Evolutionary conservation across 140 eudicot species (phyloP).

Genomic region (Oenanthe javanica): DNA sequence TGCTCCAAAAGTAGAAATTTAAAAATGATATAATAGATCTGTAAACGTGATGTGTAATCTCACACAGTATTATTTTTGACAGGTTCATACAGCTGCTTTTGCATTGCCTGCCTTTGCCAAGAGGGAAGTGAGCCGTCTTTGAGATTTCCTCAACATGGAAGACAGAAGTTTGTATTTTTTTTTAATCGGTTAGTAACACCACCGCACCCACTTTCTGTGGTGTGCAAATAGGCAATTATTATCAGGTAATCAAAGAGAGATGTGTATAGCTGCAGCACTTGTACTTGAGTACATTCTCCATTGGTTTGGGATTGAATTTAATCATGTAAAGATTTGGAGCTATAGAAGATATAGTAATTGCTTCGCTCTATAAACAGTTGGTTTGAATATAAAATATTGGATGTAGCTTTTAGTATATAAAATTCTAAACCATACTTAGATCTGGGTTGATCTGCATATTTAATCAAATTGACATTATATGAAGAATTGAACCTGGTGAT

Average conservation of each 20-base stretch:
- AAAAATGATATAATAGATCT: no score
- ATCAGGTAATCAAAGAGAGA: background rate
- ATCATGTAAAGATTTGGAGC: background rate
- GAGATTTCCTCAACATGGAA: slow-evolving; percentile 12
- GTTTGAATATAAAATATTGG: background rate
- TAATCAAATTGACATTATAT: background rate
- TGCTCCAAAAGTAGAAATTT: background rate
- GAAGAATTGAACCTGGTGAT: background rate
- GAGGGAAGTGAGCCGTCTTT: slow-evolving; percentile 63
- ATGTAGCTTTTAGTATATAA: background rate
- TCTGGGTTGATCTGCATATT: background rate
- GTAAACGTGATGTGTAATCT: background rate
- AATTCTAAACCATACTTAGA: no score
- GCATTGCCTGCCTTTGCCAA: slow-evolving; percentile 72
- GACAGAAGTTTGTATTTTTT: background rate
- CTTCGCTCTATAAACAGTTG: background rate
- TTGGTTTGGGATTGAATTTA: slow-evolving; percentile 3
- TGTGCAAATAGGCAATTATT: background rate
- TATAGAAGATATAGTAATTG: background rate
- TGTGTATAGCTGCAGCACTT: background rate
- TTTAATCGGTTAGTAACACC: background rate
- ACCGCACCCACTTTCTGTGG: background rate
- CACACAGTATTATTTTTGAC: slow-evolving; percentile 2
- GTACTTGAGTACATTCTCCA: background rate
- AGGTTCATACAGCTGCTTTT: slow-evolving; percentile 87